Conservation (phyloP, 306 rosid species). For the Cucurbita maxima region DNA sequence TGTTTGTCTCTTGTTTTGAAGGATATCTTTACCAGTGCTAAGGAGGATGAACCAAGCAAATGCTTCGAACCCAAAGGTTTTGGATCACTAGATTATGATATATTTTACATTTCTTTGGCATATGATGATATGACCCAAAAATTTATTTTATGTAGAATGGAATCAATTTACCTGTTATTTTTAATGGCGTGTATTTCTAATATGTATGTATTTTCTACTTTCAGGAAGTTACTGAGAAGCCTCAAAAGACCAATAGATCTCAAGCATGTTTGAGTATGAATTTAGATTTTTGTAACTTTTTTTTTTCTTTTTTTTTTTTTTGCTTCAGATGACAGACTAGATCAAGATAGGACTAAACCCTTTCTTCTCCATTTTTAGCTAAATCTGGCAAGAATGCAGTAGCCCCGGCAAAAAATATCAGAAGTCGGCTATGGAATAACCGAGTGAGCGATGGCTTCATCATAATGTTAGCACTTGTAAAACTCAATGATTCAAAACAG, state of each 20-base stretch:
- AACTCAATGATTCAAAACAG: neutral
- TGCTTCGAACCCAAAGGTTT: conserved; percentile 35
- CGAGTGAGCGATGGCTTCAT: conserved; percentile 60
- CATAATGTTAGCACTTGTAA: conserved; percentile 40
- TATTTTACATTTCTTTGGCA: neutral
- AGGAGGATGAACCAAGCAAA: conserved; percentile 31
- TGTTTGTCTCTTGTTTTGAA: conserved; percentile 16
- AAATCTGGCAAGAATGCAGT: conserved; percentile 24
- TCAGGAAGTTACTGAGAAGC: conserved; percentile 41
- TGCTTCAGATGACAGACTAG: neutral
- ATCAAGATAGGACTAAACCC: neutral
- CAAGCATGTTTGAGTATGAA: conserved; percentile 29
- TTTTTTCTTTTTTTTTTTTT: neutral
- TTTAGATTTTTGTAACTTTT: neutral
- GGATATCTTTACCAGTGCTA: conserved; percentile 57
- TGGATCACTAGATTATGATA: neutral
- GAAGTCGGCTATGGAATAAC: conserved; percentile 32
- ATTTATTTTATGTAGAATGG: neutral
- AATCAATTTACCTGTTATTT: neutral
- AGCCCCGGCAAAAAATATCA: conserved; percentile 24
- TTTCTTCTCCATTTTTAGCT: conserved; percentile 32
- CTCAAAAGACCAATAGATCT: conserved; percentile 22
- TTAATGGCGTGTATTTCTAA: conserved; percentile 5
- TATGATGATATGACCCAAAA: neutral
- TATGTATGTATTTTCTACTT: conserved; percentile 10